Evolutionary conservation across 2,329 filamentous ascomycete species (phyloP), one percentile per base, ranked within the genome.

Genomic region (Colletotrichum sp.): DNA sequence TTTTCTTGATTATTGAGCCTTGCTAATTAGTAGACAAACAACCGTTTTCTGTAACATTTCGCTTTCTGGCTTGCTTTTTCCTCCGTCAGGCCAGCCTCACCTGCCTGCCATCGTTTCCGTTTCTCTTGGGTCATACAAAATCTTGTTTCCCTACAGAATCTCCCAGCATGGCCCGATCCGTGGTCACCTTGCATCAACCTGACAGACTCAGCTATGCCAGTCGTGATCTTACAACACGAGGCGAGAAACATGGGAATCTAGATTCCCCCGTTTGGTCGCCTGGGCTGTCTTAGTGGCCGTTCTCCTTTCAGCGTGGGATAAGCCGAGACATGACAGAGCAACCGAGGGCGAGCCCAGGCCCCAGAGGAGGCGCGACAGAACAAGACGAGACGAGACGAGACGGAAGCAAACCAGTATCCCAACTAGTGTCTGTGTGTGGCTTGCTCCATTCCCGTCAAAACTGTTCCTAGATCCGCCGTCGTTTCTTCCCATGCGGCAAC

Each of bases 361-460:
- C 63, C 32, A 75, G 73, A 67, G 43, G 34, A 68, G 55, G 56
- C 69, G 52, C 73, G 58, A 75, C 62, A 75, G 69, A 55, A 75
- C 62, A 62, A 75, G 63, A 73, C 73, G 73, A 75, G 62, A 75
- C 73, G 73, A 75, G 63, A 75, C 73, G 69, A 75, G 73, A 75
- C 73, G 73, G 73, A 75, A 73, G 63, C 69, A 73, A 73, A 73
- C 73, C 73, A 75, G 21, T 38, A 73, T 66, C 62, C 63, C 36
- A 75, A 69, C 69, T 75, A 75, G 73, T 67, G 58, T 62, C 69
- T 68, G 43, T 52, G 16, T 75, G 73, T 75, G 73, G 73, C 73
- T 75, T 69, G 69, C 48, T 36, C 69, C 69, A 73, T 69, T 73
- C 73, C 69, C 69, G 69, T 75, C 69, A 62, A 75, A 30, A 61